phyloP scores from a whole-genome alignment of 352 stramenopile genomes.

The Stephanocyclus meneghinianus region DNA sequence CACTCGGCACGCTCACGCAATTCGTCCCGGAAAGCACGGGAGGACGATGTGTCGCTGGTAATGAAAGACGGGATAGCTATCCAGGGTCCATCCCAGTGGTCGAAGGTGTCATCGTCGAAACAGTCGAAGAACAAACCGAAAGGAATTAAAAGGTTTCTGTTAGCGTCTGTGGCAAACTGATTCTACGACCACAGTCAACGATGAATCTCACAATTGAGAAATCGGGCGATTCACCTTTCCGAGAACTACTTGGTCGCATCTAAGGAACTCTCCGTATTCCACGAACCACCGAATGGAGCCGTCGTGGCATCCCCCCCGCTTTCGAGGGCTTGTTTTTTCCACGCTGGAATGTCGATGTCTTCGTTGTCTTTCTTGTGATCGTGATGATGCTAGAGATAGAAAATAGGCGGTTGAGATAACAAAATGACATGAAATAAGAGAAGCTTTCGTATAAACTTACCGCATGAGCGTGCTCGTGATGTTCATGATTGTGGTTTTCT shows the following conservation, averaged over 20 bases:
- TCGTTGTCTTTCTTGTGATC: slow-evolving; percentile 22
- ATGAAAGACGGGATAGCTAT: slow-evolving; percentile 7
- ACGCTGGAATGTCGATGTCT: slow-evolving; percentile 60
- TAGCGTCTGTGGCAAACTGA: not conserved
- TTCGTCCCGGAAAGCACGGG: not conserved
- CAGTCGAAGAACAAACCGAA: slow-evolving; percentile 5
- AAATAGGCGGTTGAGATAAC: not conserved
- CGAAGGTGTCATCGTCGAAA: slow-evolving; percentile 8
- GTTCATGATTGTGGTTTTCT: slow-evolving; percentile 24
- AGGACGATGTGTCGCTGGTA: not conserved
- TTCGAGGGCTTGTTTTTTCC: slow-evolving; percentile 66
- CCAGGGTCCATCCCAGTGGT: not conserved
- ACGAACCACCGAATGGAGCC: slow-evolving; percentile 67
- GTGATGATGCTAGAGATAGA: slow-evolving; percentile 21
- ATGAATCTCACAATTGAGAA: too few species aligned
- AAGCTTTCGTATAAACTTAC: not conserved
- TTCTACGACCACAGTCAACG: too few species aligned
- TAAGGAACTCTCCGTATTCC: slow-evolving; percentile 56
- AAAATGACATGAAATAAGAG: not conserved
- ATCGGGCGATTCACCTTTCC: not conserved
- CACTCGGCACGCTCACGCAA: not conserved
- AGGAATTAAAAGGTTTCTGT: slow-evolving; percentile 8
- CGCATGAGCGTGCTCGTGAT: slow-evolving; percentile 30
- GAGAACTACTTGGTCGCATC: slow-evolving; percentile 43
- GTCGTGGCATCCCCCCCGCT: slow-evolving; percentile 48